phyloP scores from a whole-genome alignment of 768 basidiomycete genomes.

The Termitomyces sp. region DNA sequence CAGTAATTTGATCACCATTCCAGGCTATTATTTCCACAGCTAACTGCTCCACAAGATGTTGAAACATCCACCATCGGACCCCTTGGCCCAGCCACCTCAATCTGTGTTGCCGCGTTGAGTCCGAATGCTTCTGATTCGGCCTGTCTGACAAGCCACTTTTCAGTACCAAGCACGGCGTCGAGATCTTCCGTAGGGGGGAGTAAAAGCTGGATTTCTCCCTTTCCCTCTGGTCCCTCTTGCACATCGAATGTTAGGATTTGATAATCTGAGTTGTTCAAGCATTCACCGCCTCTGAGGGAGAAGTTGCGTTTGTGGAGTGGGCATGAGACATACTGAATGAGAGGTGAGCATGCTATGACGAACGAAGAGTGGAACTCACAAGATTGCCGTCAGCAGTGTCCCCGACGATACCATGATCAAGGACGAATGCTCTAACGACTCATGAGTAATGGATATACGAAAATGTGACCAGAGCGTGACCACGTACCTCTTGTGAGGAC shows the following conservation, averaged over 20 bases:
- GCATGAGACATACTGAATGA: conserved; percentile 25
- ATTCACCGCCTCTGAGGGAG: conserved; percentile 49
- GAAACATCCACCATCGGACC: not conserved
- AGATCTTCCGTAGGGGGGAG: conserved; percentile 54
- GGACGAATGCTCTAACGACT: conserved; percentile 53
- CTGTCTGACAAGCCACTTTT: conserved; percentile 60
- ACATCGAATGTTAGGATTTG: conserved; percentile 61
- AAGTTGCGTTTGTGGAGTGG: conserved; percentile 72
- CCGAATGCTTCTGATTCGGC: conserved; percentile 40
- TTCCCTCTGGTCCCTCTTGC: conserved; percentile 33
- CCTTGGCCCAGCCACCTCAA: conserved; percentile 24
- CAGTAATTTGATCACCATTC: conserved; percentile 10
- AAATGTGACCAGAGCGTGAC: not conserved
- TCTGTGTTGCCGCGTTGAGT: conserved; percentile 25
- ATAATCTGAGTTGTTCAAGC: conserved; percentile 57
- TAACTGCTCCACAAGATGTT: not conserved
- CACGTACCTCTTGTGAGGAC: conserved; percentile 31
- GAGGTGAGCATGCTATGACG: conserved; percentile 15
- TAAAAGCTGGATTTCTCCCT: conserved; percentile 37
- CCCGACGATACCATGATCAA: conserved; percentile 67
- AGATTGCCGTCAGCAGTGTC: conserved; percentile 55
- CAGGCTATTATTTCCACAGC: conserved; percentile 1
- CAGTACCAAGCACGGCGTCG: conserved; percentile 59
- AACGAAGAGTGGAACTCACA: conserved; percentile 13
- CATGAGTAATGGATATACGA: no score